phyloP scores from a whole-genome alignment of 139 green algal species.

The Chlorella vulgaris region DNA sequence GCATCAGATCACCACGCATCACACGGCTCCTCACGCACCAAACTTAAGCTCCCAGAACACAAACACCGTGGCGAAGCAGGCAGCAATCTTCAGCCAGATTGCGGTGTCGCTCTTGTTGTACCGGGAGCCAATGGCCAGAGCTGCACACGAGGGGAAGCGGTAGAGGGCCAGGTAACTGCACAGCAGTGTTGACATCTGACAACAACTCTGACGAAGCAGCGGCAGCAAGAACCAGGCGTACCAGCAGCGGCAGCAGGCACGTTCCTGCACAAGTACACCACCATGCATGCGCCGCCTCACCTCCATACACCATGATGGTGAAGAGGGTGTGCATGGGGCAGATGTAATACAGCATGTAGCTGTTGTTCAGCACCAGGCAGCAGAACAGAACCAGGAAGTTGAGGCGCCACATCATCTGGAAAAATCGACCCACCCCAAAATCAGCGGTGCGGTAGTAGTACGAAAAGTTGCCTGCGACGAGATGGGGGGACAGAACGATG shows the following conservation, averaged over 20 bases:
- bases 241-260: too few species aligned
- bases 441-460: conserved; percentile 93
- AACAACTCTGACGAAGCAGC: neutral
- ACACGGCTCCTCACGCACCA: too few species aligned
- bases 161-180: too few species aligned
- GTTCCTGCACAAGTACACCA: too few species aligned
- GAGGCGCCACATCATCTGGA: conserved; percentile 97
- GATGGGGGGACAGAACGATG: neutral
- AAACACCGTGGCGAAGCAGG: conserved; percentile 64
- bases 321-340: conserved; percentile 99
- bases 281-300: neutral
- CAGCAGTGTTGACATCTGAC: too few species aligned
- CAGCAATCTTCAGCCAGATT: conserved; percentile 67
- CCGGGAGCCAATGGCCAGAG: conserved; percentile 15
- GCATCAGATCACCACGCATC: too few species aligned
- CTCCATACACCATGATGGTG: conserved; percentile 91
- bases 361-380: conserved; percentile 86
- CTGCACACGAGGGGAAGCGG: neutral
- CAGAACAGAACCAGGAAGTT: conserved; percentile 91
- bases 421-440: conserved; percentile 73
- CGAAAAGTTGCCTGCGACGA: conserved; percentile 80
- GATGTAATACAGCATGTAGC: conserved; percentile 99
- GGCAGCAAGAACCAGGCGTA: too few species aligned
- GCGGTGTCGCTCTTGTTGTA: conserved; percentile 70
- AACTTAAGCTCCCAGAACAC: conserved; percentile 88